Evolutionary conservation across 1,284 basidiomycete species (phyloP).

Genomic region (Phaffia rhodozyma): DNA sequence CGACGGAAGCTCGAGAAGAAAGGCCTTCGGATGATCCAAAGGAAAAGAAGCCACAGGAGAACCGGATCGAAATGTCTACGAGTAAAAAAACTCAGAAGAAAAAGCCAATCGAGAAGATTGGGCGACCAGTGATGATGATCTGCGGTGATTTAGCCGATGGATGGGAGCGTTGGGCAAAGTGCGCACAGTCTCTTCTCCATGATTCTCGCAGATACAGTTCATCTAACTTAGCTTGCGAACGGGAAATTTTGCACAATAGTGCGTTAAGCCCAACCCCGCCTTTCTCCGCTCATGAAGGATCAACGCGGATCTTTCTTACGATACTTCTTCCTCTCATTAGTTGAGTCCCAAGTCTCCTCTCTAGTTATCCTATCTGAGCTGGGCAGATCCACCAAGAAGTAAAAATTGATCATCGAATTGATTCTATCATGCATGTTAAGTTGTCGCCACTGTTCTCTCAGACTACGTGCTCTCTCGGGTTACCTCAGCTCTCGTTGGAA

Average conservation of each 20-base stretch:
- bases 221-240: background rate
- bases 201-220: background rate
- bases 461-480: constrained; percentile 35
- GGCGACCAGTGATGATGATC: constrained; percentile 22
- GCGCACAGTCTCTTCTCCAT: constrained; percentile 12
- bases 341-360: constrained; percentile 12
- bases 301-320: constrained; percentile 18
- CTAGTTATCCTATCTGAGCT: background rate
- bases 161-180: constrained; percentile 28
- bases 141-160: constrained; percentile 25
- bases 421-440: constrained; percentile 3
- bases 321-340: constrained; percentile 22
- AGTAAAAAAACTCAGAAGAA: constrained; percentile 10
- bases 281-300: constrained; percentile 15
- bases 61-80: constrained; percentile 1
- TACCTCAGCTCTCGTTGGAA: constrained; percentile 34
- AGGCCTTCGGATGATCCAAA: no score
- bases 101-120: constrained; percentile 8
- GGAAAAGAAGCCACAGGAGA: background rate
- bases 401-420: no score
- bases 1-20: no score
- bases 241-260: constrained; percentile 6
- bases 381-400: no score
- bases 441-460: constrained; percentile 33
- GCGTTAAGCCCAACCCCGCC: constrained; percentile 21